These are phyloP conservation scores for Glycyrrhiza uralensis DNA, from an alignment of 306 rosid genomes.

Conservation along the genomic window DNA sequence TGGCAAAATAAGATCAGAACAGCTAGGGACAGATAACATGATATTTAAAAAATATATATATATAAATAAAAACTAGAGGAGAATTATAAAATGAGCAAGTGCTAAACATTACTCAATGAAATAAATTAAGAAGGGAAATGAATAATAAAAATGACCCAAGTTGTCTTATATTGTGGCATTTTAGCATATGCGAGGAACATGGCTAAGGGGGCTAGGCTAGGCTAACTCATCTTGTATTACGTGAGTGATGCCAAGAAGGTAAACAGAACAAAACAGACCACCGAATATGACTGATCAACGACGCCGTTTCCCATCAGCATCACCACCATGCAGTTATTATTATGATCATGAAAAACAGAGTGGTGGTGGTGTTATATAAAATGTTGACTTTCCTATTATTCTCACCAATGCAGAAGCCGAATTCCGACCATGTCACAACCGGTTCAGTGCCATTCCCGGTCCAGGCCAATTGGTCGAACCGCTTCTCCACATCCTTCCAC, in stretches of 20 bases:
- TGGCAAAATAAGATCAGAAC: slow-evolving; percentile 13
- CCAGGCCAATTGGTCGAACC: slow-evolving; percentile 49
- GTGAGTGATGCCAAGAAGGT: slow-evolving; percentile 11
- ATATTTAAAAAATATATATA: not conserved
- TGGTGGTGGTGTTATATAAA: not conserved
- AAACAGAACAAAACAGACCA: slow-evolving; percentile 12
- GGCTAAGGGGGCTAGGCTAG: slow-evolving; percentile 33
- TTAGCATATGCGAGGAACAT: slow-evolving; percentile 34
- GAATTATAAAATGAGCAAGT: not conserved
- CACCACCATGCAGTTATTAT: not conserved
- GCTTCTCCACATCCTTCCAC: slow-evolving; percentile 65
- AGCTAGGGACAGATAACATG: not conserved
- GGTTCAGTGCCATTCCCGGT: slow-evolving; percentile 42
- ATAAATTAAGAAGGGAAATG: not conserved
- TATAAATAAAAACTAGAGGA: not conserved
- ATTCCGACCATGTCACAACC: slow-evolving; percentile 52
- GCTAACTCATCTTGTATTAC: slow-evolving; percentile 15
- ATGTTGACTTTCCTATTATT: slow-evolving; percentile 25
- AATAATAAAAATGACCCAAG: slow-evolving; percentile 16
- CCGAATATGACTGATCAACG: not conserved
- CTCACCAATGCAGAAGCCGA: slow-evolving; percentile 81
- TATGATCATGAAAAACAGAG: slow-evolving; percentile 10
- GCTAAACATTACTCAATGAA: not conserved
- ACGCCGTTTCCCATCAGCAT: not conserved
- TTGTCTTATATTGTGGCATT: slow-evolving; percentile 28